Evolutionary conservation across 163 green algal genomes (phyloP).

Genomic region (Volvox carteri): DNA sequence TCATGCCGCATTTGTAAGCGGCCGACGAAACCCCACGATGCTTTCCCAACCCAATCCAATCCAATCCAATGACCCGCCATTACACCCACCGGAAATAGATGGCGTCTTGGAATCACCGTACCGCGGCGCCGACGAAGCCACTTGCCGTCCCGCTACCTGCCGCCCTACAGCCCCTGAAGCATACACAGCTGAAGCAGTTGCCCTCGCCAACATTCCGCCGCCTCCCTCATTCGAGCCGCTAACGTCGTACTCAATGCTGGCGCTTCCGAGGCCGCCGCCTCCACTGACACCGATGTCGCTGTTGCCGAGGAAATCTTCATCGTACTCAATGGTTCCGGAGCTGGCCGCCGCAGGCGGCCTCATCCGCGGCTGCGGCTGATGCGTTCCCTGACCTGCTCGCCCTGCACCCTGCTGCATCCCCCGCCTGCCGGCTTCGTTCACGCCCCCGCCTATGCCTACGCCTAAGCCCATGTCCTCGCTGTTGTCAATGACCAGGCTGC

Average conservation of each 20-base stretch:
- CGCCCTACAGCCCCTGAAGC: too few species aligned
- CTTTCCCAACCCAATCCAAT: too few species aligned
- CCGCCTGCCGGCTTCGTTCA: not conserved
- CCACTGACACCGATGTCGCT: not conserved
- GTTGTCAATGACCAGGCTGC: conserved; percentile 34
- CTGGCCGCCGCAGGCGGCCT: not conserved
- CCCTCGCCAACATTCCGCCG: too few species aligned
- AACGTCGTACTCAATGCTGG: not conserved
- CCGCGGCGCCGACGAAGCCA: not conserved
- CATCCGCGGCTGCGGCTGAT: not conserved
- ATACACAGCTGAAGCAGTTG: too few species aligned
- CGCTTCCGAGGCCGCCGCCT: not conserved
- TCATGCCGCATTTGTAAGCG: too few species aligned
- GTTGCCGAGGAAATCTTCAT: not conserved
- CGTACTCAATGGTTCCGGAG: conserved; percentile 4
- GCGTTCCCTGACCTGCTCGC: not conserved
- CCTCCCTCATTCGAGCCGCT: not conserved
- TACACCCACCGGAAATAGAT: conserved; percentile 44
- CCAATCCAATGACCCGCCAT: too few species aligned
- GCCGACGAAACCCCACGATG: too few species aligned
- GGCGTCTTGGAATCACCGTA: conserved; percentile 3
- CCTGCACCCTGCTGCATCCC: not conserved
- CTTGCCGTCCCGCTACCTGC: not conserved
- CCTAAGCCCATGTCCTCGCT: conserved; percentile 14
- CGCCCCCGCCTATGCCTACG: too few species aligned